Conservation (phyloP, 148 eudicot species). For the Heliosperma pusillum region DNA sequence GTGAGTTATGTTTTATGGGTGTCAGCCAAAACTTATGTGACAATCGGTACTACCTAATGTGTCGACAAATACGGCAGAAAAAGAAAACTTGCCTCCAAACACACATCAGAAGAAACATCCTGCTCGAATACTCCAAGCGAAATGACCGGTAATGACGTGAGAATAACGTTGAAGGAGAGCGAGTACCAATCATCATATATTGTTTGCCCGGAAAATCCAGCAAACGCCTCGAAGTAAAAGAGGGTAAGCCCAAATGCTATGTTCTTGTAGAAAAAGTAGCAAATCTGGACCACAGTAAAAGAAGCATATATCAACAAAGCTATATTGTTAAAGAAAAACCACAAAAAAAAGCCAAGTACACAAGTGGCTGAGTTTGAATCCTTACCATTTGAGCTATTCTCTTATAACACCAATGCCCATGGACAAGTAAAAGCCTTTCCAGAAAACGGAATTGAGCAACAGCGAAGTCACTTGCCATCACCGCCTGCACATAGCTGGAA, state of each 20-base stretch:
- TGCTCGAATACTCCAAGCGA: constrained; percentile 94
- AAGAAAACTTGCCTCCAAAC: constrained; percentile 67
- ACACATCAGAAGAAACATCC: constrained; percentile 83
- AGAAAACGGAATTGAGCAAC: constrained; percentile 89
- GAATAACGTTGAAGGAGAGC: constrained; percentile 73
- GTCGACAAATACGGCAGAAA: background rate
- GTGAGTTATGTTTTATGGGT: no score
- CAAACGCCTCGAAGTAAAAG: constrained; percentile 86
- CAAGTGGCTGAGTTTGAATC: background rate
- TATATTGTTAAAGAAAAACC: background rate
- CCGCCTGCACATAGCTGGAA: constrained; percentile 71
- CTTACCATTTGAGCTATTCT: constrained; percentile 96
- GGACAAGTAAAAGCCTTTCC: constrained; percentile 87
- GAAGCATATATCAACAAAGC: background rate
- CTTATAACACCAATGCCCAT: constrained; percentile 99
- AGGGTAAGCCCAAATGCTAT: constrained; percentile 91
- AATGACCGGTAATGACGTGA: constrained; percentile 87
- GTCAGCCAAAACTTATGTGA: no score
- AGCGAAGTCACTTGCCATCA: constrained; percentile 97
- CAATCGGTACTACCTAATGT: background rate
- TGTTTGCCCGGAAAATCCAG: constrained; percentile 89
- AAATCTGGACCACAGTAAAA: constrained; percentile 50
- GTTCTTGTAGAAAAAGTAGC: constrained; percentile 97
- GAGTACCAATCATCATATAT: constrained; percentile 90
- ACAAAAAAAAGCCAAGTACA: background rate